Evolutionary conservation across 768 basidiomycete species (phyloP), one percentile per base, ranked within the genome.

Genomic region (Lentinus tigrinus): DNA sequence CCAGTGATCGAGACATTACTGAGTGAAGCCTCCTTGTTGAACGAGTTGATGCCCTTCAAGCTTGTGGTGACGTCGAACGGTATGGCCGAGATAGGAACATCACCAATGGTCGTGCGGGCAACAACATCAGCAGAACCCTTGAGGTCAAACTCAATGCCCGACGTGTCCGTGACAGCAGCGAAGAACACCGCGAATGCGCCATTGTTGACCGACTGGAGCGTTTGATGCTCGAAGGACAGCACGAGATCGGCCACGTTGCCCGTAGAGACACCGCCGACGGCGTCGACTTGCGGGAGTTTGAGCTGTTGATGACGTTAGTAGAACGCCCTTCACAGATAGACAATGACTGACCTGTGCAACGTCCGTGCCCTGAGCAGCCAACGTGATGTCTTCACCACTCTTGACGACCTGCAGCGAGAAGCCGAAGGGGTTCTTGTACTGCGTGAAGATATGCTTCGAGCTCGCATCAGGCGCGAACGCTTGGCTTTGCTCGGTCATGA

Each of bases 381-480:
- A 70, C 47, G 75, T 75, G 61, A 90, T 80, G 23, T 79, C 77
- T 64, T 88, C 77, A 0, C 78, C 77, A 2, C 83, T 74, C 61
- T 81, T 75, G 11, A 84, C 69, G 23, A 88, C 85, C 64, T 89
- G 86, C 52, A 90, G 68, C 11, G 84, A 81, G 72, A 91, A 91
- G 3, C 88, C 88, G 67, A 90, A 90, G 1, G 89, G 88, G 70
- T 89, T 91, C 70, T 81, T 82, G 69, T 87, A 88, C 61, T 77
- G 72, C 16, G 83, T 85, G 3, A 84, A 53, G 0, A 84, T 84
- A 50, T 75, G 70, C 39, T 78, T 71, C 4, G 85, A 88, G 60
- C 82, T 80, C 0, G 86, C 73, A n/a, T 79, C 73, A 0, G 88
- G 86, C 1, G 81, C 79, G 63, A 82, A 88, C 0, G 82, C 76